Base-by-base conservation (phyloP, 257 asterid species). In the Nicotiana attenuata region DNA sequence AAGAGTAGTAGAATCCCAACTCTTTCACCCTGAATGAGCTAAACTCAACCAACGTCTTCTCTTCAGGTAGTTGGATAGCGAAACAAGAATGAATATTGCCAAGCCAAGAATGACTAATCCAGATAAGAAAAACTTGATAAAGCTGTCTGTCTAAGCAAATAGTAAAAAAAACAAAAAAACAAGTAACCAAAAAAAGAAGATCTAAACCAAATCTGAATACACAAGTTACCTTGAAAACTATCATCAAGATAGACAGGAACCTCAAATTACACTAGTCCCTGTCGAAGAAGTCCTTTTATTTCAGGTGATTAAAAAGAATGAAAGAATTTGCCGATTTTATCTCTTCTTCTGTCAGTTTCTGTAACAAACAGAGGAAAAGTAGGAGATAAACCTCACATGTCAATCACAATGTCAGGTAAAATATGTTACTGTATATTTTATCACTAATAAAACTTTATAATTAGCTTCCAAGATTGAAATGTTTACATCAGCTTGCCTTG, bases 261-360 rank as follows among this genome's bases (percentile, higher is more conserved):
- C 77, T 96, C 99, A 89, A 93, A 93, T 88, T 94, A 96, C 59
- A 96, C 90, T 78, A 96, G 97, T 61, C 99, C 99, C 38, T 98
- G 93, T 85, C 93, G 94, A 85, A 56, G 88, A 47, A 96, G 96
- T 24, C 96, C 97, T 91, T 92, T 96, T 75, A 96, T 87, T 82
- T 91, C 97, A 84, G 97, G 97, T n/a, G n/a, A 83, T 94, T 95
- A 84, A 96, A 96, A 83, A 93, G 93, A 89, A 94, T 86, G 84
- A 88, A 96, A 68, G 99, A 89, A 88, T 94, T 96, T 65, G 90
- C 99, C 91, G 5, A 96, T 90, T 88, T 96, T 96, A 89, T 96
- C 85, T 96, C 99, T 88, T 94, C 99, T 86, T 96, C 99, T 31
- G 99, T 87, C 85, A 96, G 97, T 90, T 94, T 96, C 99, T 96